Base-by-base conservation (phyloP, 2,329 filamentous ascomycete species). In the Falciphora oryzae region DNA sequence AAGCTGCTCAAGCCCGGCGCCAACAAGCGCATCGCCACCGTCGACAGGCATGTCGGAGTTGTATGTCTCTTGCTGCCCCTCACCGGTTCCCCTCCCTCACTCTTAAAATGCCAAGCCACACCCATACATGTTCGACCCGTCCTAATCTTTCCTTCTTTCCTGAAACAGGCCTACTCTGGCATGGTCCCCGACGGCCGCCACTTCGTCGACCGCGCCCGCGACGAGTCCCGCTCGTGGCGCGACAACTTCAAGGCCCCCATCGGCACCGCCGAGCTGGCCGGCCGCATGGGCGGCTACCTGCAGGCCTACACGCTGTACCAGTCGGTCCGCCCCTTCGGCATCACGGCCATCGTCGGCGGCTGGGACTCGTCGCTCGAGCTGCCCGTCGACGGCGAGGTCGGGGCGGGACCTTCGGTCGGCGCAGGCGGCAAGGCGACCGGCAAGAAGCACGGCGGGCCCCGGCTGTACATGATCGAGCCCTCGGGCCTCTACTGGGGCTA, bases 401-500 rank as follows among this genome's bases (percentile, higher is more conserved):
- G 94, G 68, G 83, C 79, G 56, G 94, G 94, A 28, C 94, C 94
- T 61, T 81, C 81, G 58, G 84, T 85, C 65, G 94, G 94, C 65
- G 87, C 92, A 29, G 94, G 94, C 68, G 94, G 94, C 73, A 96
- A 95, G 80, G 84, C 88, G 58, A 79, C 76, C 32, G 86, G 87
- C 73, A 88, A 87, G 73, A 90, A 87, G 76, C 88, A 93, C 75
- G 95, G 95, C 71, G 95, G 94, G 1, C 95, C 95, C 28, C 93
- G 89, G 68, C 86, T 99, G 67, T 99, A 97, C 85, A 99, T 99
- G 95, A 94, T 99, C 71, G 95, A 99, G 82, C 95, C 95, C 57
- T 97, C 93, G 73, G 95, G 95, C 65, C 80, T 94, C 70, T 98
- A 97, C 83, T 99, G 95, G 95, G 95, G 95, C 66, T 99, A 99